Percentiles rank a stretch among this genome's conserved stretches.
Conservation (phyloP, 2,329 filamentous ascomycete species). For the Pseudocercospora fuligena region DNA sequence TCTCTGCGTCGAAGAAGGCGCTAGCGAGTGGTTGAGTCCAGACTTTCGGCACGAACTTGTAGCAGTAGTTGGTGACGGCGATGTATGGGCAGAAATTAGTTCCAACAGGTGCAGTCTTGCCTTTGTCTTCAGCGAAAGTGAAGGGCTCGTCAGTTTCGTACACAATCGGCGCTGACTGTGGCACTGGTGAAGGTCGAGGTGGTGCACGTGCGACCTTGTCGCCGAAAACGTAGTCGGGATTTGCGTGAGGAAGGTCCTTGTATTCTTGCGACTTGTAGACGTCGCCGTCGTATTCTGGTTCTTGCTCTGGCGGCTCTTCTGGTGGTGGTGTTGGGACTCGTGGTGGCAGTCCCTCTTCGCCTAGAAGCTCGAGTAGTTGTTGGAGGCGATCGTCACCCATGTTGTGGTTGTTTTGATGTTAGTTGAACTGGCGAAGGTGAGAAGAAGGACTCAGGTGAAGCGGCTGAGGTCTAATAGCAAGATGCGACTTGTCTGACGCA, state of each 20-base stretch:
- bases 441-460: neutral
- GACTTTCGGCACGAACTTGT: conserved; percentile 60
- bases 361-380: conserved; percentile 23
- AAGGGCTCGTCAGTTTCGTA: conserved; percentile 19
- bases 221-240: conserved; percentile 3
- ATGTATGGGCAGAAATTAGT: conserved; percentile 48
- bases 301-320: conserved; percentile 2
- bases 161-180: conserved; percentile 1
- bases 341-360: conserved; percentile 27
- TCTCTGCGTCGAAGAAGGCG: conserved; percentile 61
- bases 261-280: conserved; percentile 20
- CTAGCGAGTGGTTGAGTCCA: conserved; percentile 55
- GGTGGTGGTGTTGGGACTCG: conserved; percentile 17
- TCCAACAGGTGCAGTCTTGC: conserved; percentile 41
- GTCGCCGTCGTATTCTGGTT: neutral
- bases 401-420: neutral
- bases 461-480: neutral
- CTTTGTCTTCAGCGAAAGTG: conserved; percentile 33
- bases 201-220: conserved; percentile 3
- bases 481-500: neutral
- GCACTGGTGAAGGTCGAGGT: neutral
- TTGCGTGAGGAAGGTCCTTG: conserved; percentile 12
- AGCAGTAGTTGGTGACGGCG: conserved; percentile 63
- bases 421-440: neutral
- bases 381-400: conserved; percentile 8